Base-by-base conservation (phyloP, 1,284 basidiomycete species). In the Trichosporon inkin region DNA sequence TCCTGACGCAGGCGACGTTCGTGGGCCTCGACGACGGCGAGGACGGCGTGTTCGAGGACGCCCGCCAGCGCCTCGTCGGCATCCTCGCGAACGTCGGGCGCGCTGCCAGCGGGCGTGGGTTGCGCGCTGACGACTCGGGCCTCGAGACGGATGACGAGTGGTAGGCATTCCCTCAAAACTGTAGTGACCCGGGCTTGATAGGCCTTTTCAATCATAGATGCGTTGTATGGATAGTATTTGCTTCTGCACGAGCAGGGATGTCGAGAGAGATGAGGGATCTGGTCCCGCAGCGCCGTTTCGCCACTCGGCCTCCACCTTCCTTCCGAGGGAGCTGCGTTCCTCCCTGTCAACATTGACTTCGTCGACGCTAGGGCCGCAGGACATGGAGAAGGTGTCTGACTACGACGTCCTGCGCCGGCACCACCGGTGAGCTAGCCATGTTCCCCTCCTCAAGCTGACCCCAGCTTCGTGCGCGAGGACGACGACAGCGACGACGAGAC, bases 391-490 rank as follows among this genome's bases (percentile, higher is more conserved):
- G 24, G 44, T 49, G 17, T 14, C 14, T 6, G 81, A 82, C 56
- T 79, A 80, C 69, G 81, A 82, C 62, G 75, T 81, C 0, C 66
- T 82, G 52, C 78, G 74, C 58, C 79, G 80, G 63, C 72, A 78
- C 44, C 80, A 81, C 62, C 69, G 71, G 78, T 80, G 53, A 57
- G 73, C 37, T 24, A 32, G 13, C 28, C 17, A 19, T 6, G 41
- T 14, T 36, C 5, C n/a, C n/a, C n/a, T n/a, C n/a, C n/a, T n/a
- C n/a, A n/a, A 35, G 37, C 57, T 56, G 49, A 57, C 44, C n/a
- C 1, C 67, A 92, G 91, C 68, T 95, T 96, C 74, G 83, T 96
- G 2, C 84, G 90, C 36, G 86, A 88, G 40, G 86, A 85, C 34
- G 79, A 81, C 19, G 79, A 81, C 19, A 79, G 82, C 20, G 69